Evolutionary conservation across 805 yeast species (phyloP).

Genomic region (Tetrapisispora phaffii): DNA sequence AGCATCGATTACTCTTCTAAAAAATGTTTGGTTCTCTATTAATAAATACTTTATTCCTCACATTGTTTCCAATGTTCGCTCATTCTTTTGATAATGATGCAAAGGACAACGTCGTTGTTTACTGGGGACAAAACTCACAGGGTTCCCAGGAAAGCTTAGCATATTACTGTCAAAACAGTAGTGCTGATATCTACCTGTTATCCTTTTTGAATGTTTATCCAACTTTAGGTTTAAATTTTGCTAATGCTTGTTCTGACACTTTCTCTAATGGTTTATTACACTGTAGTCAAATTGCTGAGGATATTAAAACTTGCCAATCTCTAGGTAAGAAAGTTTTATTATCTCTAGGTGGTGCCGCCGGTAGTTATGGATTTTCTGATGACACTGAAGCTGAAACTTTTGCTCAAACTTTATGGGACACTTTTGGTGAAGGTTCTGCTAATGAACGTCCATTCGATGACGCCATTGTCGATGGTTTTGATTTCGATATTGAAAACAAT

Average conservation of each 20-base stretch:
- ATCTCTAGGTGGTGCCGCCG: constrained; percentile 67
- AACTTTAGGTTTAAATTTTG: constrained; percentile 43
- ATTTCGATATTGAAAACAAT: constrained; percentile 74
- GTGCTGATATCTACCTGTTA: constrained; percentile 61
- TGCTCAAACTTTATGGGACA: constrained; percentile 52
- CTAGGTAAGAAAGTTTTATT: constrained; percentile 69
- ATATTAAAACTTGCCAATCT: constrained; percentile 65
- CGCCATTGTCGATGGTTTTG: constrained; percentile 81
- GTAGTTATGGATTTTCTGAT: constrained; percentile 76
- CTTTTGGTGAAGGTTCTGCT: constrained; percentile 50
- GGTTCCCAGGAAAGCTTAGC: constrained; percentile 40
- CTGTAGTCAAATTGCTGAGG: constrained; percentile 50
- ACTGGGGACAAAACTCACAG: constrained; percentile 87
- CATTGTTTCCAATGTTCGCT: constrained; percentile 33
- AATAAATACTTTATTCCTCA: background rate
- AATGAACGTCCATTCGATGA: constrained; percentile 61
- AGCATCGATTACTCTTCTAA: background rate
- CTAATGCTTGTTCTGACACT: constrained; percentile 38
- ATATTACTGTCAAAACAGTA: constrained; percentile 55
- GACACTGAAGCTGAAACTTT: constrained; percentile 65
- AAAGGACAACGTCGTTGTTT: constrained; percentile 57
- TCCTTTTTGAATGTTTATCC: constrained; percentile 65
- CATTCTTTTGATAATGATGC: constrained; percentile 31
- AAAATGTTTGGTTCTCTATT: background rate
- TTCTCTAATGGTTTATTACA: constrained; percentile 35